Base-by-base conservation (phyloP, 108 stramenopile genomes). In the Fistulifera pelliculosa region DNA sequence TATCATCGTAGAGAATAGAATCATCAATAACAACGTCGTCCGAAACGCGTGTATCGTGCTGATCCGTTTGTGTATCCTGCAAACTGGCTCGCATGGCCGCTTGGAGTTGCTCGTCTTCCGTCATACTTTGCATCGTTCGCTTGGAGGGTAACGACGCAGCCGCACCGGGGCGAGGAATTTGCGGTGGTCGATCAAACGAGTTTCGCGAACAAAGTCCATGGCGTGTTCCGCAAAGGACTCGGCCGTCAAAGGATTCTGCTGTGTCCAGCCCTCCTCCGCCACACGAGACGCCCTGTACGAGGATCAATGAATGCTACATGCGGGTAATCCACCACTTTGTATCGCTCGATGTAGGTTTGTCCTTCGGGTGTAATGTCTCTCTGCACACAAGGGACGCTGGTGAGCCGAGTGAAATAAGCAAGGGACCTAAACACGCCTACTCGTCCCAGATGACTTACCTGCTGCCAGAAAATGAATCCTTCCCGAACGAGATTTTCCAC, bases 391-490 rank as follows among this genome's bases (percentile, higher is more conserved):
- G n/a, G n/a, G n/a, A n/a, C n/a, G n/a, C n/a, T 26, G 0, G 24
- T 26, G 19, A 27, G 50, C 23, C 4, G 17, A 13, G 38, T n/a
- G 1, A 1, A 17, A n/a, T 1, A 39, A 26, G 28, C 25, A 23
- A 42, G 27, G 26, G n/a, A 58, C 18, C 35, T 4, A 17, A 21
- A n/a, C 47, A 7, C 26, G 5, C 8, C 19, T 14, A 14, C 28
- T 48, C 58, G 27, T 38, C 54, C 43, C 31, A 22, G 25, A 49
- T 14, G 12, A 76, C 84, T 59, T 60, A 87, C 87, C 54, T 72
- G 49, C 60, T 90, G 92, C 96, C 96, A 97, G 62, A 97, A 88
- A 41, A 95, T 63, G 68, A 95, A 97, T 8, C 90, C 91, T 50
- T 87, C 89, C 40, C 87, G 69, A 27, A 97, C 71, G 17, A 97